Conservation (phyloP, 2,329 filamentous ascomycete genomes). For the Nemania diffusa region DNA sequence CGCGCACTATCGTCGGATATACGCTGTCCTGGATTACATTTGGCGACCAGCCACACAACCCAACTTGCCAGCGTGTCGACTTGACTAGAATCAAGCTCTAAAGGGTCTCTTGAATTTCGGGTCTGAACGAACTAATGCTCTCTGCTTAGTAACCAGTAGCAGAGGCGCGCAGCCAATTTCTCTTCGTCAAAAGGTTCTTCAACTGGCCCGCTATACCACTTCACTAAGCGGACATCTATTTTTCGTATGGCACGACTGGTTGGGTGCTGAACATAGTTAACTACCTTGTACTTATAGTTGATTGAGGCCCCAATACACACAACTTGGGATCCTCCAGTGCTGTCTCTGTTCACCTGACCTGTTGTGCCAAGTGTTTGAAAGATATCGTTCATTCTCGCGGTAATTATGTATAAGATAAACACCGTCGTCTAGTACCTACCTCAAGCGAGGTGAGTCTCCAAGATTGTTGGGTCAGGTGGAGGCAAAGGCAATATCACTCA, state of each 20-base stretch:
- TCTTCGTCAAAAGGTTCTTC: slow-evolving; percentile 3
- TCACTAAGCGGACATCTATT: slow-evolving; percentile 7
- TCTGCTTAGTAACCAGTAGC: too few species aligned
- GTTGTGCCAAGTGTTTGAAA: slow-evolving; percentile 7
- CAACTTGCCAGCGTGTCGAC: slow-evolving; percentile 24
- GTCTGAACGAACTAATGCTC: too few species aligned
- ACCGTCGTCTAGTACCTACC: too few species aligned
- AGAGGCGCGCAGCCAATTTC: background rate
- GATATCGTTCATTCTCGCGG: slow-evolving; percentile 5
- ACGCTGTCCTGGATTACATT: slow-evolving; percentile 30
- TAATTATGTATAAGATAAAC: slow-evolving; percentile 5
- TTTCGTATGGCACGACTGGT: slow-evolving; percentile 7
- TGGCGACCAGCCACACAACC: slow-evolving; percentile 27
- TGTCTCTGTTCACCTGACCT: slow-evolving; percentile 9
- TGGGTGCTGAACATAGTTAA: slow-evolving; percentile 2
- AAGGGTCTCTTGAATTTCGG: too few species aligned
- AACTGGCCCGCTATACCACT: slow-evolving; percentile 6
- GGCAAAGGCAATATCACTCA: too few species aligned
- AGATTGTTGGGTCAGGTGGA: too few species aligned
- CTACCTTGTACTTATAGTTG: slow-evolving; percentile 4
- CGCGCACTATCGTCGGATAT: slow-evolving; percentile 14
- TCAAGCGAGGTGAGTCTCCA: too few species aligned
- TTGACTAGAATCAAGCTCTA: slow-evolving; percentile 6
- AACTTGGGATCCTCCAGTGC: slow-evolving; percentile 8
- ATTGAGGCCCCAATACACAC: slow-evolving; percentile 2